Base-by-base conservation (phyloP, 2,329 filamentous ascomycete species). In the Endocalyx cinctus region DNA sequence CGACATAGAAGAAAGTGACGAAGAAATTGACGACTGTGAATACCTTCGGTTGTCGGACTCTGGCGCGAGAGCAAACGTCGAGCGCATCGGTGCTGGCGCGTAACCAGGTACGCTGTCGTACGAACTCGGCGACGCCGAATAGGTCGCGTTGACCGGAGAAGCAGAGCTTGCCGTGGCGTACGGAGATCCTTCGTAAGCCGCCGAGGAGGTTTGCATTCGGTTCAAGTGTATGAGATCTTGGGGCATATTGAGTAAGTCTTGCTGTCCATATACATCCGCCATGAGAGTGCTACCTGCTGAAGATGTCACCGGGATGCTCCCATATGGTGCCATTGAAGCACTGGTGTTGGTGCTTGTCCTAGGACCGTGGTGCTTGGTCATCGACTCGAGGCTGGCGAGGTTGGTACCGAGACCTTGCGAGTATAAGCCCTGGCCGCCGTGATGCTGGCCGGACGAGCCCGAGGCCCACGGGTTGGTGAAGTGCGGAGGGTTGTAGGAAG, bases 401-500 rank as follows among this genome's bases (percentile, higher is more conserved):
- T 70, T 74, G 49, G 79, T 70, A 45, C 71, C 71, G 58, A 86
- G 51, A 38, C 54, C 55, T 63, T 55, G 82, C 65, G 58, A 80
- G 71, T 82, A 74, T 72, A 89, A 64, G 70, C 70, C 63, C 66
- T 78, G 69, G 66, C 73, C 58, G 64, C 72, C 40, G 55, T 69
- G 51, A n/a, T n/a, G n/a, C 58, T 71, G 55, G 62, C 60, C 45
- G 69, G 70, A 60, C 19, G 79, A 69, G 29, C 72, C 73, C 36
- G 85, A 75, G 29, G 70, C 70, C 89, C 89, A 96, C 26, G 88
- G 88, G 62, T 96, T 92, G 54, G 84, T 88, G 69, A 96, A 96
- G 46, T 92, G 84, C 45, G 84, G 79, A 66, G 72, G 57, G 69
- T 73, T 58, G 63, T 86, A 87, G 50, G 65, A 62, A 59, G 84